A percentile compares a stretch with the other conserved stretches of the same genome.
Conservation (phyloP, 2,329 filamentous ascomycete genomes). For the Nectriaceae sp. region DNA sequence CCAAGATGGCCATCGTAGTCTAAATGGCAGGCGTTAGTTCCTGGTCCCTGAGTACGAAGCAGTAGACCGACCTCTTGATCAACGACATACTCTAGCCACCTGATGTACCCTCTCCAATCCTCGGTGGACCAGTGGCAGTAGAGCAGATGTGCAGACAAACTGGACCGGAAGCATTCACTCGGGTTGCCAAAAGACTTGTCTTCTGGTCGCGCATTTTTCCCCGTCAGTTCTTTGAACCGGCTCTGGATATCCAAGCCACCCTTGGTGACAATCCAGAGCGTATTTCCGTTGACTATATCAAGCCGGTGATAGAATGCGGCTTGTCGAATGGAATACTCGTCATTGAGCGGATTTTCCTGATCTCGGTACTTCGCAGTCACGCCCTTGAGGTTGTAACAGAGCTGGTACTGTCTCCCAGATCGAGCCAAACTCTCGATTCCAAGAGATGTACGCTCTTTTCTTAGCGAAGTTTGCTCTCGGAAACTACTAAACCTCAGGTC, state of each 20-base stretch:
- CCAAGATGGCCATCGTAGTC: slow-evolving; percentile 1
- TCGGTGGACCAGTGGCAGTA: slow-evolving; percentile 7
- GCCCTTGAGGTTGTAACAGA: slow-evolving; percentile 7
- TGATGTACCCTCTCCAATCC: slow-evolving; percentile 5
- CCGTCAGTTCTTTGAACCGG: slow-evolving; percentile 6
- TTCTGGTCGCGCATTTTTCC: slow-evolving; percentile 2
- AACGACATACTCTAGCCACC: background rate
- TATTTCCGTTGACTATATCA: slow-evolving; percentile 7
- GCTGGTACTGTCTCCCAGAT: slow-evolving; percentile 8
- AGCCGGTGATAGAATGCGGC: slow-evolving; percentile 4
- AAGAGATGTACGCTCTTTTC: background rate
- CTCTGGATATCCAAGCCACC: background rate
- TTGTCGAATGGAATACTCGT: slow-evolving; percentile 1
- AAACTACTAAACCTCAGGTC: slow-evolving; percentile 7
- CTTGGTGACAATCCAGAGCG: slow-evolving; percentile 6
- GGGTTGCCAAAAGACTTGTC: slow-evolving; percentile 4
- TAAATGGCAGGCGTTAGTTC: background rate
- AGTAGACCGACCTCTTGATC: slow-evolving; percentile 2
- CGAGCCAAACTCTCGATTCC: slow-evolving; percentile 1
- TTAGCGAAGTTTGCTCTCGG: slow-evolving; percentile 3
- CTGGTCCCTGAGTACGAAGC: background rate
- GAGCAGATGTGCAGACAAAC: slow-evolving; percentile 4
- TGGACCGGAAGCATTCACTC: slow-evolving; percentile 2
- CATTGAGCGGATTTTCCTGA: background rate
- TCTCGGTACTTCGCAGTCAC: background rate